Base-by-base conservation (phyloP, 2,329 filamentous ascomycete species). In the Volutella citrinella region DNA sequence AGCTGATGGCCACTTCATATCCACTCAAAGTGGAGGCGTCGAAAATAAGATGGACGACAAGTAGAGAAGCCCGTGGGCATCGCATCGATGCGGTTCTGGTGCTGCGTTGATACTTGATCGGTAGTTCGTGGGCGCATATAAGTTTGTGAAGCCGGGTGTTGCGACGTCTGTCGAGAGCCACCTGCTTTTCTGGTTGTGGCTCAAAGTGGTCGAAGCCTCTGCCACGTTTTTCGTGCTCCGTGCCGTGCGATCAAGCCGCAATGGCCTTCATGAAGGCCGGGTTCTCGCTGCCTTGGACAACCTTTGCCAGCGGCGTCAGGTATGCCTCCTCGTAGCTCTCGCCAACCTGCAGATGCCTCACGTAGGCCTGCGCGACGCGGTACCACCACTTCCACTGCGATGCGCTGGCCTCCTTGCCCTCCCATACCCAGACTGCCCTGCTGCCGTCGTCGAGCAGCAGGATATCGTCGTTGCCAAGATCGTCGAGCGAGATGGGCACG, bases 341-440 rank as follows among this genome's bases (percentile, higher is more conserved):
- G 15, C 40, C 36, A 6, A 44, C 49, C 39, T 63, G 58, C 31
- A 74, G 55, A 19, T 63, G 62, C 10, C 62, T 60, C 30, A 76
- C 52, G 43, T 81, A 81, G 6, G 64, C 62, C 59, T 80, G 72
- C n/a, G 74, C 72, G 5, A 79, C 69, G 38, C 65, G 68, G 27
- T 81, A 57, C 81, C 81, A 85, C 54, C 65, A 64, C 6, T 73
- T 68, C 55, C 69, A 80, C 60, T 84, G 81, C 2, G 56, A 59
- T 20, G 59, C 59, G 54, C 79, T 84, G 8, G 80, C 78, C 2
- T 65, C 63, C 3, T 60, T 57, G 1, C 81, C 81, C 49, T 82
- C 70, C 81, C 81, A 84, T 3, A 84, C 76, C 79, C 80, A 85
- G 20, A 84, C 63, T 7, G 61, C 61, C 31, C 56, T 69, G 7